phyloP scores from a whole-genome alignment of 495 filamentous ascomycete species.

The Amorphotheca resinae region DNA sequence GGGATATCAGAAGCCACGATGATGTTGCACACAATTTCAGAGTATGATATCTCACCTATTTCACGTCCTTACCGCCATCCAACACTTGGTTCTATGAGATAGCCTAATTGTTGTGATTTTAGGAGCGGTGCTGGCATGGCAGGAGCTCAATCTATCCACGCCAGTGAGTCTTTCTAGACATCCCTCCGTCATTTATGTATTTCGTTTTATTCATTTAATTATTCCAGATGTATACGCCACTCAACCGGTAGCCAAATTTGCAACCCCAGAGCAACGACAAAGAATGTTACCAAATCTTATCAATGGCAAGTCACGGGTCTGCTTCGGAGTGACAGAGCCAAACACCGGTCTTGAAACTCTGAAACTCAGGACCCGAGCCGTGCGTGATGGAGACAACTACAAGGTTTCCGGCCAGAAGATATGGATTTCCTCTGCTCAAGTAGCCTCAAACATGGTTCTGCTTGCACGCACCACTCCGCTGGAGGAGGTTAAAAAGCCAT shows the following conservation, averaged over 20 bases:
- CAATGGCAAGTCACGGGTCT: slow-evolving; percentile 52
- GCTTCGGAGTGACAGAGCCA: slow-evolving; percentile 59
- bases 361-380: slow-evolving; percentile 48
- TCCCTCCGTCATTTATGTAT: neutral
- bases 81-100: too few relatives aligned
- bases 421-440: slow-evolving; percentile 72
- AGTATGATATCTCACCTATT: too few relatives aligned
- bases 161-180: slow-evolving; percentile 25
- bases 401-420: slow-evolving; percentile 64
- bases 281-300: slow-evolving; percentile 57
- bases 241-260: slow-evolving; percentile 61
- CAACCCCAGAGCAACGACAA: slow-evolving; percentile 44
- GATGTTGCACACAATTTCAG: slow-evolving; percentile 75
- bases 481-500: slow-evolving; percentile 50
- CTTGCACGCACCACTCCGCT: slow-evolving; percentile 60
- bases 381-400: slow-evolving; percentile 39
- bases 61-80: too few relatives aligned
- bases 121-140: slow-evolving; percentile 62
- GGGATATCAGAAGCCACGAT: slow-evolving; percentile 74
- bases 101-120: neutral
- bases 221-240: slow-evolving; percentile 54
- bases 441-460: slow-evolving; percentile 65
- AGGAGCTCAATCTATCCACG: slow-evolving; percentile 65
- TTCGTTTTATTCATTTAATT: neutral
- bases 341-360: slow-evolving; percentile 68